Evolutionary conservation across 345 rosid species (phyloP).

Genomic region (Salix suchowensis): DNA sequence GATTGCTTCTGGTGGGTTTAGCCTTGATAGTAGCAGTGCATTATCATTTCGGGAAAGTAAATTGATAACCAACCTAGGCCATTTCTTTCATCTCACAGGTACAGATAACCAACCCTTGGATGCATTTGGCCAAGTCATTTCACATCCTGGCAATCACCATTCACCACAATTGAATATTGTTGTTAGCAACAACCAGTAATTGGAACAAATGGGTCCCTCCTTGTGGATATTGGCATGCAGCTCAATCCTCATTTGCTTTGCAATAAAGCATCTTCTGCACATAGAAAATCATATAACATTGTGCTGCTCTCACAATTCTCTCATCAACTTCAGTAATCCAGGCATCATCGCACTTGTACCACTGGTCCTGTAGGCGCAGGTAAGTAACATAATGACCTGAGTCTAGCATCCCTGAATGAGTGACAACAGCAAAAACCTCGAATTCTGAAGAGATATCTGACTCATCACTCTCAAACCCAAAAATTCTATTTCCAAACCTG

Average conservation of each 20-base stretch:
- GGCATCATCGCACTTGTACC: constrained; percentile 32
- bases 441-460: constrained; percentile 17
- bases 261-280: constrained; percentile 32
- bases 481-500: constrained; percentile 26
- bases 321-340: constrained; percentile 31
- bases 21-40: neutral
- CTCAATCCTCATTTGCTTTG: constrained; percentile 40
- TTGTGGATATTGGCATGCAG: constrained; percentile 28
- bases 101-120: neutral
- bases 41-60: neutral
- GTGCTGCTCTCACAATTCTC: constrained; percentile 22
- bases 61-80: neutral
- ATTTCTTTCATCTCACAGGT: neutral
- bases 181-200: constrained; percentile 54
- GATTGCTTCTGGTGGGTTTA: neutral
- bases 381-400: constrained; percentile 29
- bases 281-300: constrained; percentile 29
- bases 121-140: constrained; percentile 10
- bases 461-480: constrained; percentile 19
- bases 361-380: constrained; percentile 23
- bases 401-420: constrained; percentile 29
- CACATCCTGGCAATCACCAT: constrained; percentile 27
- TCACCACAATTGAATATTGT: neutral
- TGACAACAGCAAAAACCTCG: constrained; percentile 26
- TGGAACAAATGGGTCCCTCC: constrained; percentile 34